These are phyloP conservation scores for Gastrolobium bilobum DNA, from an alignment of 306 rosid species.

Conservation along the genomic window DNA sequence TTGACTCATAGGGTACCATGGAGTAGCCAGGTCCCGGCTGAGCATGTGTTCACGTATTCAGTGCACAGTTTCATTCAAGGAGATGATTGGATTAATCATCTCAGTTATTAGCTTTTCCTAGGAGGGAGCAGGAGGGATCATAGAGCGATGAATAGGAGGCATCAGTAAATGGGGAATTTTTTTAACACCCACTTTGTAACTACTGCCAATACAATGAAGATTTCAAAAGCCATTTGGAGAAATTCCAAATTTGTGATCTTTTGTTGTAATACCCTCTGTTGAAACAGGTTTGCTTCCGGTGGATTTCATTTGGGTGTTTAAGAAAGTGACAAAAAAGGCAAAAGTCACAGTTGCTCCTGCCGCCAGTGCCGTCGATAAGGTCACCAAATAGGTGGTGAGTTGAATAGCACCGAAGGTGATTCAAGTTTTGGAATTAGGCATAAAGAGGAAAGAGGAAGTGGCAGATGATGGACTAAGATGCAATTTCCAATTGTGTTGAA, in stretches of 20 bases:
- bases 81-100: conserved; percentile 70
- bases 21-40: conserved; percentile 72
- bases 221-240: not conserved
- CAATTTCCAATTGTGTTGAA: no score
- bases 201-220: conserved; percentile 33
- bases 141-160: conserved; percentile 34
- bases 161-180: conserved; percentile 34
- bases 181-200: conserved; percentile 33
- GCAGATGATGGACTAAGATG: no score
- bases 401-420: no score
- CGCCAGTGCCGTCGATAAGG: no score
- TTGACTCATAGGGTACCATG: conserved; percentile 65
- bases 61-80: conserved; percentile 89
- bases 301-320: no score
- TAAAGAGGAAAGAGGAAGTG: no score
- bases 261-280: no score
- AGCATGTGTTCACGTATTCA: conserved; percentile 70
- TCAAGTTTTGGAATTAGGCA: no score
- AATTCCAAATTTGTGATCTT: conserved; percentile 11
- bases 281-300: no score
- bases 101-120: conserved; percentile 36
- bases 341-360: no score
- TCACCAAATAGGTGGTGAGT: no score
- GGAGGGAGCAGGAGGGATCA: conserved; percentile 14
- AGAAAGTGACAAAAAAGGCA: no score